Percentiles rank a stretch among this genome's conserved stretches.
Conservation (phyloP, 1,284 basidiomycete genomes). For the Pseudozyma pruni region DNA sequence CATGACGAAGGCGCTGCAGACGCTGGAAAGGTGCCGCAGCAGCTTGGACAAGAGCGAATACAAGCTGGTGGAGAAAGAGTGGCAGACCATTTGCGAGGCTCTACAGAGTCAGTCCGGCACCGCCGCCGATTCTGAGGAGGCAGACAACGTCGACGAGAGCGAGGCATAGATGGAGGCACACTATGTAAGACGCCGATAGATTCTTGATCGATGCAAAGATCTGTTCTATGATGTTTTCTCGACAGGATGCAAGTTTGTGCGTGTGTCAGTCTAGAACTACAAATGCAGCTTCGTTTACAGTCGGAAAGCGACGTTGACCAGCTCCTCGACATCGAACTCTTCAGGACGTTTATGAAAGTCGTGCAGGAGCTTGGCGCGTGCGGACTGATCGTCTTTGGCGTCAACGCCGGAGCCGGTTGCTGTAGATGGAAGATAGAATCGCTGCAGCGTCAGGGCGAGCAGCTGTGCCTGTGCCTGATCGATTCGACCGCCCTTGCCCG, state of each 20-base stretch:
- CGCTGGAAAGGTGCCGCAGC: slow-evolving; percentile 15
- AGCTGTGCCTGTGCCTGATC: slow-evolving; percentile 61
- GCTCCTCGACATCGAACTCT: slow-evolving; percentile 54
- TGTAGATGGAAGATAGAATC: slow-evolving; percentile 59
- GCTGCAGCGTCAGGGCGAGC: slow-evolving; percentile 58
- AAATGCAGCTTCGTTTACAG: slow-evolving; percentile 6
- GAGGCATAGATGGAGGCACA: too few species aligned
- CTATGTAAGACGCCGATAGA: too few species aligned
- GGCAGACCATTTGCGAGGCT: slow-evolving; percentile 34
- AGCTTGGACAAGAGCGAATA: slow-evolving; percentile 24
- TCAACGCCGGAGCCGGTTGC: slow-evolving; percentile 2
- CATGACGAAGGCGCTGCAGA: slow-evolving; percentile 22
- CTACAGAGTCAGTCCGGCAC: slow-evolving; percentile 1
- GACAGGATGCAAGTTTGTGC: too few species aligned
- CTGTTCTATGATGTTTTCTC: too few species aligned
- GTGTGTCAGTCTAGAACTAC: not conserved
- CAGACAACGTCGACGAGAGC: slow-evolving; percentile 1
- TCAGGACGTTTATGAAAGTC: slow-evolving; percentile 57
- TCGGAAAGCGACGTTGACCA: slow-evolving; percentile 53
- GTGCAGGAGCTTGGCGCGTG: slow-evolving; percentile 50
- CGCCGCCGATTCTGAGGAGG: not conserved
- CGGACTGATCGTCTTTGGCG: slow-evolving; percentile 21
- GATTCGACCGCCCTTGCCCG: slow-evolving; percentile 71
- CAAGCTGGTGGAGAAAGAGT: slow-evolving; percentile 31
- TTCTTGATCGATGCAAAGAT: too few species aligned